Percentiles rank a stretch among this genome's conserved stretches.
Conservation (phyloP, 306 rosid species). For the Prosopis cineraria region DNA sequence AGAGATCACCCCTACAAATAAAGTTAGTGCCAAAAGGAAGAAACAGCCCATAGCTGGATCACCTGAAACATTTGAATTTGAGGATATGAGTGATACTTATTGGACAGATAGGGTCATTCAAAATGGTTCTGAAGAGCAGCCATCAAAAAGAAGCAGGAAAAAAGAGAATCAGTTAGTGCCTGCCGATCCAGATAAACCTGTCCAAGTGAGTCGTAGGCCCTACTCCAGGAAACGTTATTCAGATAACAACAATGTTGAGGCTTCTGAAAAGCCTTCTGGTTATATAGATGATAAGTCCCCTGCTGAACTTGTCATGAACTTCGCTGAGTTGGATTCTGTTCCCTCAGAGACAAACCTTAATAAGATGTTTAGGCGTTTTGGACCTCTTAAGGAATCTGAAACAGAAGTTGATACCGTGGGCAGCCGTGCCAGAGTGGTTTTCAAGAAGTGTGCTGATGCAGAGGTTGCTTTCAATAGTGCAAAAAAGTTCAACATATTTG, state of each 20-base stretch:
- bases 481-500: slow-evolving; percentile 87
- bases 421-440: slow-evolving; percentile 92
- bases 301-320: slow-evolving; percentile 87
- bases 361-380: slow-evolving; percentile 87
- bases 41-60: slow-evolving; percentile 38
- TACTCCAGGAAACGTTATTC: slow-evolving; percentile 69
- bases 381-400: slow-evolving; percentile 82
- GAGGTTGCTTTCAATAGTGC: slow-evolving; percentile 88
- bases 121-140: slow-evolving; percentile 81
- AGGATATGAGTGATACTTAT: slow-evolving; percentile 92
- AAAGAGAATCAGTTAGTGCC: slow-evolving; percentile 49
- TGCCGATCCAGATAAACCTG: slow-evolving; percentile 59
- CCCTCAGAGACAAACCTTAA: slow-evolving; percentile 80
- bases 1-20: slow-evolving; percentile 43
- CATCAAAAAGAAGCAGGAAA: slow-evolving; percentile 56
- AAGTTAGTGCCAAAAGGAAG: slow-evolving; percentile 68
- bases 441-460: slow-evolving; percentile 79
- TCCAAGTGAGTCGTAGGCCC: slow-evolving; percentile 65
- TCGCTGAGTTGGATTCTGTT: slow-evolving; percentile 78
- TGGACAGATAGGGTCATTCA: slow-evolving; percentile 95
- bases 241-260: slow-evolving; percentile 39
- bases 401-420: slow-evolving; percentile 88
- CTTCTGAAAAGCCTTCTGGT: slow-evolving; percentile 67
- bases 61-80: slow-evolving; percentile 88
- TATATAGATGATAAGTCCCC: slow-evolving; percentile 77